phyloP scores from a whole-genome alignment of 805 yeast genomes.

The Wickerhamomyces xylosicus region DNA sequence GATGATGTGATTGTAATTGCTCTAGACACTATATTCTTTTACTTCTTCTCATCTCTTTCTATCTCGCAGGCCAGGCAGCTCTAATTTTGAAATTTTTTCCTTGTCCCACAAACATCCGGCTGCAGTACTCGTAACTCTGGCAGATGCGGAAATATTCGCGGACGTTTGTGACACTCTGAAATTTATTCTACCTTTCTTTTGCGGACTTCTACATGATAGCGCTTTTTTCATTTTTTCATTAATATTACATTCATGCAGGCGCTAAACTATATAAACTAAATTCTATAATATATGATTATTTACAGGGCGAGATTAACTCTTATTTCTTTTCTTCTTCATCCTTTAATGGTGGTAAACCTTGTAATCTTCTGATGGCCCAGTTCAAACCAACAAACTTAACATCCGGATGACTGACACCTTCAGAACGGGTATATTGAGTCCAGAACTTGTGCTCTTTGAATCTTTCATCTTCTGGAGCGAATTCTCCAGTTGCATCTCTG shows the following conservation, averaged over 20 bases:
- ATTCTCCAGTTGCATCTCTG: conserved; percentile 29
- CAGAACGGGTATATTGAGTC: conserved; percentile 53
- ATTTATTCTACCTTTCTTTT: too few relatives aligned
- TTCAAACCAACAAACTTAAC: conserved; percentile 67
- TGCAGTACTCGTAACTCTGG: too few relatives aligned
- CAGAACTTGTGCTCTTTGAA: conserved; percentile 66
- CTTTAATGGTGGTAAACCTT: conserved; percentile 23
- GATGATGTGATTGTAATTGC: not conserved
- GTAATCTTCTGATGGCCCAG: conserved; percentile 73
- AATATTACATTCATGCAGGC: too few relatives aligned
- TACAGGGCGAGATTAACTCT: not conserved
- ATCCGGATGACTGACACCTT: conserved; percentile 60
- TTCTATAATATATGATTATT: too few relatives aligned
- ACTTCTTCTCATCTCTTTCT: not conserved
- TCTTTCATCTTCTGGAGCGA: conserved; percentile 56
- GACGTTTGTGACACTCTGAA: too few relatives aligned
- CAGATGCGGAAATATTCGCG: not conserved
- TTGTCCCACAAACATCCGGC: too few relatives aligned
- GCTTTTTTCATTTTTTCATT: too few relatives aligned
- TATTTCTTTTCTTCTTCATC: conserved; percentile 1
- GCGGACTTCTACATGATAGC: too few relatives aligned
- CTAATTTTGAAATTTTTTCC: too few relatives aligned
- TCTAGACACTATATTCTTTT: too few relatives aligned
- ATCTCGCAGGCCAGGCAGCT: too few relatives aligned
- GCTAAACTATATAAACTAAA: too few relatives aligned